These are phyloP conservation scores for Tremella fuciformis DNA, from an alignment of 768 basidiomycete species.

Conservation along the genomic window DNA sequence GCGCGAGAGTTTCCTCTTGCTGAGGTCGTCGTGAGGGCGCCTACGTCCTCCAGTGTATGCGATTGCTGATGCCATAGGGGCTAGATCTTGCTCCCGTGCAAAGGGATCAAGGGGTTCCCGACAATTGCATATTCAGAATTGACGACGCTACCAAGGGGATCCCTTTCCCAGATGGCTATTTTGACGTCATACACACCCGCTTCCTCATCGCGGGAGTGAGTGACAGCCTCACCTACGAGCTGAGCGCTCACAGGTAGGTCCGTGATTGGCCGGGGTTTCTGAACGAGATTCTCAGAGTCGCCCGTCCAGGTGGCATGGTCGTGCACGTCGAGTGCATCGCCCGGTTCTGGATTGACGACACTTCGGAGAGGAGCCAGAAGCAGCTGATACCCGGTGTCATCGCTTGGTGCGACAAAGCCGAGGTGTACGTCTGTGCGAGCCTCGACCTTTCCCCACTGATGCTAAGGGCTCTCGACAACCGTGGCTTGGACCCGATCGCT, in stretches of 20 bases:
- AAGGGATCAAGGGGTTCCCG: constrained; percentile 13
- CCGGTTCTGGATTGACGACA: constrained; percentile 9
- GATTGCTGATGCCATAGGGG: neutral
- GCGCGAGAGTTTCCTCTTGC: constrained; percentile 23
- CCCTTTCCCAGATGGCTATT: constrained; percentile 19
- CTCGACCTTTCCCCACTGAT: too few relatives aligned
- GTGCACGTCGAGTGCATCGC: constrained; percentile 12
- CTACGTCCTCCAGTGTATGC: neutral
- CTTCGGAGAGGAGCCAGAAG: constrained; percentile 8
- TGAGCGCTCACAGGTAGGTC: constrained; percentile 4
- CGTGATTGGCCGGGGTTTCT: constrained; percentile 15
- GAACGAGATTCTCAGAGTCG: constrained; percentile 10
- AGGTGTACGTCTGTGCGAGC: constrained; percentile 1
- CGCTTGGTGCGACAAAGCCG: constrained; percentile 14
- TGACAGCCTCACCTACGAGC: neutral
- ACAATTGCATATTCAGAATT: constrained; percentile 19
- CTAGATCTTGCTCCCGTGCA: constrained; percentile 22
- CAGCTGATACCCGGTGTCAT: constrained; percentile 9
- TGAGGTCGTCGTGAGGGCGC: constrained; percentile 7
- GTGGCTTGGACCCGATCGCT: constrained; percentile 15
- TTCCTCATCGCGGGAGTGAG: constrained; percentile 22
- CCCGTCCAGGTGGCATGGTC: constrained; percentile 18
- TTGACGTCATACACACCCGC: constrained; percentile 23
- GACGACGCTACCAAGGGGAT: constrained; percentile 20
- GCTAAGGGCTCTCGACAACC: neutral